Evolutionary conservation across 2,329 filamentous ascomycete genomes (phyloP).

Genomic region (Fusarium sp.): DNA sequence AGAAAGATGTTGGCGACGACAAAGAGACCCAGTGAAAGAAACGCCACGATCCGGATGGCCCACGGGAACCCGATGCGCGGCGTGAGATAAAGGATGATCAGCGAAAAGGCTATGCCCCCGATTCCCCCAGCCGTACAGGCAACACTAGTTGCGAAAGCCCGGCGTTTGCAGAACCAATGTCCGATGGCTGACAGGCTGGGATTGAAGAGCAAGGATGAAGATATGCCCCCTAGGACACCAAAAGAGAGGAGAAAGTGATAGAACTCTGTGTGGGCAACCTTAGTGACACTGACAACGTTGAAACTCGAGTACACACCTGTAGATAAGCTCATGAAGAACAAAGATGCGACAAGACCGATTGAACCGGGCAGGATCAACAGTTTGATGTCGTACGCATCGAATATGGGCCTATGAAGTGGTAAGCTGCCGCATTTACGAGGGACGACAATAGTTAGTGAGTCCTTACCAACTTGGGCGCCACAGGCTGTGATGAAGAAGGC

Average conservation of each 20-base stretch:
- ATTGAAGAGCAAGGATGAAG: constrained; percentile 79
- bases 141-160: constrained; percentile 79
- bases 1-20: constrained; percentile 51
- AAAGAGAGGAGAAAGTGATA: constrained; percentile 82
- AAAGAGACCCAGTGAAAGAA: constrained; percentile 43
- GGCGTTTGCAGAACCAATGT: constrained; percentile 73
- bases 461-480: constrained; percentile 21
- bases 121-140: constrained; percentile 76
- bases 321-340: constrained; percentile 73
- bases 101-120: constrained; percentile 69
- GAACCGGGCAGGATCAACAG: constrained; percentile 72
- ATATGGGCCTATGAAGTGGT: constrained; percentile 66
- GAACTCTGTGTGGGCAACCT: constrained; percentile 59
- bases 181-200: constrained; percentile 77
- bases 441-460: accelerated
- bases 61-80: constrained; percentile 52
- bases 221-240: constrained; percentile 76
- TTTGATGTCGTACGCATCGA: constrained; percentile 77
- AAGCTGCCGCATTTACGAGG: background rate
- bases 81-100: constrained; percentile 49
- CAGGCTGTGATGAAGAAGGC: constrained; percentile 30
- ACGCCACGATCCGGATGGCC: constrained; percentile 51
- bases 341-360: constrained; percentile 67
- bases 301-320: constrained; percentile 52
- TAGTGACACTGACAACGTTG: background rate